Base-by-base conservation (phyloP, 257 asterid genomes). In the Jacaranda copaia region DNA sequence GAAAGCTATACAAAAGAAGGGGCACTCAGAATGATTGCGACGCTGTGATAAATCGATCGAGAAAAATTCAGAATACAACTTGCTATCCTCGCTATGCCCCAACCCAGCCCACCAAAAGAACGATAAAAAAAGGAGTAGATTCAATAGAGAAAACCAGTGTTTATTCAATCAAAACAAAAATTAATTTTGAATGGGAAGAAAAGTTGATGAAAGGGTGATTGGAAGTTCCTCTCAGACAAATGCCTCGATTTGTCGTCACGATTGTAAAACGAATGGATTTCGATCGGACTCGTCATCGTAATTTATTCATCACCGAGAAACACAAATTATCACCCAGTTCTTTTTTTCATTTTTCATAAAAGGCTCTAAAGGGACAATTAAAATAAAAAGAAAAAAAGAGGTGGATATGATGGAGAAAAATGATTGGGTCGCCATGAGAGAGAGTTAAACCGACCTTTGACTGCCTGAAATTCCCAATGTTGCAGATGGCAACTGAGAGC, bases 241-340 rank as follows among this genome's bases (percentile, higher is more conserved):
- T 89, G 97, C 96, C 96, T 93, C 96, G 92, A 77, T 80, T 69
- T 71, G 93, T 88, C 96, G 75, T 87, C 97, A 93, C 79, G 80
- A 79, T 79, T 84, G 68, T 55, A 52, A 57, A 62, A 75, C 85
- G 94, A 93, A 91, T 91, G 94, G 92, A 89, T 88, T 85, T 88
- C 90, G 83, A 84, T 93, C 97, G 82, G 98, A 93, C 96, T 93
- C 98, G 94, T 88, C 94, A 91, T 93, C 97, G 68, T 78, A 58
- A 42, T 79, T 65, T 82, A 84, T 72, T 90, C 98, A 88, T 89
- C 98, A 88, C 61, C 51, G 85, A 91, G 93, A 84, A 91, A 85
- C 81, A 49, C 36, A 49, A 49, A 49, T 49, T 2, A 49, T 49
- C 55, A 12, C 55, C 15, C 14, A 40, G 5, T 56, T 16, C 15